phyloP scores from a whole-genome alignment of 495 filamentous ascomycete genomes.

The Penicillium taxi region DNA sequence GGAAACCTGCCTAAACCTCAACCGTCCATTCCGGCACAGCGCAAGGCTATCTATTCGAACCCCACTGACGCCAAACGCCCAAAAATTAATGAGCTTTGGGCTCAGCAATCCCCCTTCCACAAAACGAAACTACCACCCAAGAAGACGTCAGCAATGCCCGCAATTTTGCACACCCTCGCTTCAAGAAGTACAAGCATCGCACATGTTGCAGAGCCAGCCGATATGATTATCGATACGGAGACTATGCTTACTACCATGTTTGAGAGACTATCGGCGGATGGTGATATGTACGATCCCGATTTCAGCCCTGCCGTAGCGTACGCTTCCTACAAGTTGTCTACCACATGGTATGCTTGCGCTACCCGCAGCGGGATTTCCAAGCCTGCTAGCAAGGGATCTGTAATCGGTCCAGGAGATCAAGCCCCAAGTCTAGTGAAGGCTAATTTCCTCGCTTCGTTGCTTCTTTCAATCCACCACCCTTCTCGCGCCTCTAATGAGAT shows the following conservation, averaged over 20 bases:
- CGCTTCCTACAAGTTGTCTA: conserved; percentile 45
- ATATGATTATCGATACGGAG: conserved; percentile 41
- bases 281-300: too few relatives aligned
- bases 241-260: conserved; percentile 36
- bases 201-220: conserved; percentile 33
- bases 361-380: conserved; percentile 35
- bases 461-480: conserved; percentile 70
- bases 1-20: conserved; percentile 18
- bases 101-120: conserved; percentile 27
- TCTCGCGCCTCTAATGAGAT: conserved; percentile 28
- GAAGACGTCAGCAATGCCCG: conserved; percentile 43
- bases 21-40: conserved; percentile 7
- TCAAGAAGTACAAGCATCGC: conserved; percentile 23
- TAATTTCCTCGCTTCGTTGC: conserved; percentile 59
- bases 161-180: conserved; percentile 39
- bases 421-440: conserved; percentile 60
- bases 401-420: conserved; percentile 55
- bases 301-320: conserved; percentile 48
- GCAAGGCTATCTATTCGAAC: conserved; percentile 38
- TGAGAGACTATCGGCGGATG: conserved; percentile 43
- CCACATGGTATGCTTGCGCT: conserved; percentile 50
- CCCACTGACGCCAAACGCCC: conserved; percentile 37
- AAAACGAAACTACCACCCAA: conserved; percentile 37
- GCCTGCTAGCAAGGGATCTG: conserved; percentile 41
- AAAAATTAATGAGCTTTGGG: conserved; percentile 39